Evolutionary conservation across 768 basidiomycete species (phyloP), one percentile per base, ranked within the genome.

Genomic region (Galerina sulciceps): DNA sequence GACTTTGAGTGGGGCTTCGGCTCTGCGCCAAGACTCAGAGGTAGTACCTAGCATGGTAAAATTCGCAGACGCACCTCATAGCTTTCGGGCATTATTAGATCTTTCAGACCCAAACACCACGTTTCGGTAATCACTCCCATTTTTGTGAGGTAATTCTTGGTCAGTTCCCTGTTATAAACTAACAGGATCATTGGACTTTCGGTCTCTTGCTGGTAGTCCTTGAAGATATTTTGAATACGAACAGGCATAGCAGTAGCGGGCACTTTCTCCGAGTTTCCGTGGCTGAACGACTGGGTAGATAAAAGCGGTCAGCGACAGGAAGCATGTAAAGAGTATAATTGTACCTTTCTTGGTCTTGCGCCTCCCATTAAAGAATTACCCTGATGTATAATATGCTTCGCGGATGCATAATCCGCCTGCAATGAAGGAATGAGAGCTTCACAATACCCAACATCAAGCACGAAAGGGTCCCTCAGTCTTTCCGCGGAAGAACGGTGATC

Each of bases 181-280:
- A 87, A 74, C 5, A 87, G 66, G 22, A 86, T 63, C 49, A 78
- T 65, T 0, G 84, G 83, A 2, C 47, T 20, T 4, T 35, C 43
- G 6, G 60, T 45, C 14, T 45, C n/a, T 43, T 41, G n/a, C 20
- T 55, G 55, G 31, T 55, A 41, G 10, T 55, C 47, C 31, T 57
- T 58, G 45, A 77, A 74, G 18, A 73, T 58, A 15, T 55, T 54
- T 37, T 64, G 60, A 11, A 74, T 47, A 2, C 62, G 60, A 2
- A 48, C 46, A 18, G 58, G 58, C 37, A 74, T 62, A 2, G 59
- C 60, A 13, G 55, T 42, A 13, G 51, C 53, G 47, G 58, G 57
- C 0, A 73, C 55, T 8, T 55, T 53, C 44, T 69, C 66, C 1
- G 68, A 70, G 5, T 50, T 18, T 1, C 75, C 78, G 58, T 75